A percentile compares a stretch with the other conserved stretches of the same genome.
Conservation (phyloP, 2,329 filamentous ascomycete species). For the Xylariaceae sp. region DNA sequence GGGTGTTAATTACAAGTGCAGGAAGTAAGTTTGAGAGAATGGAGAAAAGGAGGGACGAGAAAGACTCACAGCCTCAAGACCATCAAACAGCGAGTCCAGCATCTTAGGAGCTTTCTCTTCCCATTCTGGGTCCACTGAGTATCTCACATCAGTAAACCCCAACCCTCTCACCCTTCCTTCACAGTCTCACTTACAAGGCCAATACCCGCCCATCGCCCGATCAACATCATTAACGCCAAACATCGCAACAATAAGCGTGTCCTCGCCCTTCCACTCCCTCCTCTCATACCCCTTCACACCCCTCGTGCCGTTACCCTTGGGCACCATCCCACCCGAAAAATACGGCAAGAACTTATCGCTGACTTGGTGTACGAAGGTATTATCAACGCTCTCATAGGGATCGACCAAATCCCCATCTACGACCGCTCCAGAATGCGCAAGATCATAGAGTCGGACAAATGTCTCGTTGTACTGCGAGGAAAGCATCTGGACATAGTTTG, state of each 20-base stretch:
- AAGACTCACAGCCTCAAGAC: constrained; percentile 6
- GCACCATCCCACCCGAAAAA: constrained; percentile 7
- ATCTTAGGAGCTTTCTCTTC: constrained; percentile 10
- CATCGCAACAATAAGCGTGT: constrained; percentile 11
- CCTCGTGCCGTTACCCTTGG: background rate
- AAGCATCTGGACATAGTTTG: constrained; percentile 12
- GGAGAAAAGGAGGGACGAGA: background rate
- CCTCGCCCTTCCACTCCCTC: constrained; percentile 6
- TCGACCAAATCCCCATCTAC: constrained; percentile 12
- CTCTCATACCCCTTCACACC: background rate
- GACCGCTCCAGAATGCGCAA: constrained; percentile 14
- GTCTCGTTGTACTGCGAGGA: constrained; percentile 12
- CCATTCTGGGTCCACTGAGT: constrained; percentile 10
- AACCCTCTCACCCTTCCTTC: background rate
- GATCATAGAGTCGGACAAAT: constrained; percentile 9
- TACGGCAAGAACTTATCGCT: constrained; percentile 16
- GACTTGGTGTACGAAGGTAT: constrained; percentile 15
- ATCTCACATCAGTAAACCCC: background rate
- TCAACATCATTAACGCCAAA: constrained; percentile 17
- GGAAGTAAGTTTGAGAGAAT: background rate
- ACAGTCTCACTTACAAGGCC: constrained; percentile 8
- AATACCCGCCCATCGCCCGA: constrained; percentile 16
- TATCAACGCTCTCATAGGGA: constrained; percentile 12
- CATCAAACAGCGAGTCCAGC: constrained; percentile 8
- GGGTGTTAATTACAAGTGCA: background rate